phyloP scores from a whole-genome alignment of 2,329 filamentous ascomycete genomes.

The Paecilomyces sp. region DNA sequence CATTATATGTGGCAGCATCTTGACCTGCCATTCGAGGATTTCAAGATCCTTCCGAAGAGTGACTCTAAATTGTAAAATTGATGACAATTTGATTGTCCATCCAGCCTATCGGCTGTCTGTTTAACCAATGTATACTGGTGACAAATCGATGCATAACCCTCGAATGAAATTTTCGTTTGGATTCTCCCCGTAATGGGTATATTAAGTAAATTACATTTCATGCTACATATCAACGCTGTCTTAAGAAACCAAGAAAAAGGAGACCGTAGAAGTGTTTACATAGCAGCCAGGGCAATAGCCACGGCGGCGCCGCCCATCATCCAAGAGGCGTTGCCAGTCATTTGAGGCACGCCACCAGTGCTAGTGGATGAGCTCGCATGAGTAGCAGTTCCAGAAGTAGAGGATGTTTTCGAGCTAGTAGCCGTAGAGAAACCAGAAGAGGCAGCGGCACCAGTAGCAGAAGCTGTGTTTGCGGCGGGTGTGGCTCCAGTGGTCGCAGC shows the following conservation, averaged over 20 bases:
- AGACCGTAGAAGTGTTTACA: constrained; percentile 1
- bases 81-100: not conserved
- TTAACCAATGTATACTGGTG: not conserved
- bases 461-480: not conserved
- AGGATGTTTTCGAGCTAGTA: not conserved
- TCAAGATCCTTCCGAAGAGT: constrained; percentile 8
- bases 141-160: not conserved
- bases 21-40: constrained; percentile 39
- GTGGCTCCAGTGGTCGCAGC: constrained; percentile 1
- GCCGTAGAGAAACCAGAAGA: not conserved
- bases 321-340: constrained; percentile 7
- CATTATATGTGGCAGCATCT: constrained; percentile 60
- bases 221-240: not conserved
- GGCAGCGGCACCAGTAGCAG: not conserved
- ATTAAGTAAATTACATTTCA: not conserved
- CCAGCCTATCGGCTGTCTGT: not conserved
- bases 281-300: constrained; percentile 5
- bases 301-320: constrained; percentile 7
- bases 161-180: not conserved
- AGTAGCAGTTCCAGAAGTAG: constrained; percentile 1
- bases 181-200: not conserved
- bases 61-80: not conserved
- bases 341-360: constrained; percentile 6
- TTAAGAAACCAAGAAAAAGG: not conserved
- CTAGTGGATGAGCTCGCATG: not conserved